Percentiles rank a stretch among this genome's conserved stretches.
Evolutionary conservation across 139 green algal species (phyloP).

Genomic region (Chlorella vulgaris): DNA sequence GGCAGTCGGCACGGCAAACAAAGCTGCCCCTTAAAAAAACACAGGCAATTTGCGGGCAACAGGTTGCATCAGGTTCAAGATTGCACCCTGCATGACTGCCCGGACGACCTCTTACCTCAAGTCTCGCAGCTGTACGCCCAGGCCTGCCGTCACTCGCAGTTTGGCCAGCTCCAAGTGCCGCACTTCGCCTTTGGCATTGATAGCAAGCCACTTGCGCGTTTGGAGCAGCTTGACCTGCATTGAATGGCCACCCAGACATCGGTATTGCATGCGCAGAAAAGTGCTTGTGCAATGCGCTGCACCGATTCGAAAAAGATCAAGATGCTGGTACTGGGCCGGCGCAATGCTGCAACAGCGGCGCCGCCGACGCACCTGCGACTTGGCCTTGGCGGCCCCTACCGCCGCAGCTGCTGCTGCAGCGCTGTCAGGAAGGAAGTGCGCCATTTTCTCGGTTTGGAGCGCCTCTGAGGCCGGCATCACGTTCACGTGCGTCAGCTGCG

Average conservation of each 20-base stretch:
- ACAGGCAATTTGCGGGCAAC: too few relatives aligned
- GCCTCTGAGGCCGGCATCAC: neutral
- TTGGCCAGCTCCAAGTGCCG: slow-evolving; percentile 38
- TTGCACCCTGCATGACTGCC: too few relatives aligned
- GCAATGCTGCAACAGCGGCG: neutral
- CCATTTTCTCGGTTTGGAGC: neutral
- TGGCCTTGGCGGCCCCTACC: slow-evolving; percentile 2
- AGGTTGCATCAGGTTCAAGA: too few relatives aligned
- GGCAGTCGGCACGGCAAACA: too few relatives aligned
- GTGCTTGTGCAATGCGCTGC: too few relatives aligned
- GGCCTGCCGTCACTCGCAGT: slow-evolving; percentile 24
- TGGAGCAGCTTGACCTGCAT: slow-evolving; percentile 3
- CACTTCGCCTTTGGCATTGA: slow-evolving; percentile 8
- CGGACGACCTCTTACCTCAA: slow-evolving; percentile 13
- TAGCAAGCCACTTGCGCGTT: slow-evolving; percentile 25
- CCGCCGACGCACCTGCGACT: neutral
- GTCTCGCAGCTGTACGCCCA: slow-evolving; percentile 49
- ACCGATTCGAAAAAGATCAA: too few relatives aligned
- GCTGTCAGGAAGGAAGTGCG: slow-evolving; percentile 12
- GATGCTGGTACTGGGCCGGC: too few relatives aligned
- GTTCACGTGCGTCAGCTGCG: neutral
- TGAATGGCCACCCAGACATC: neutral
- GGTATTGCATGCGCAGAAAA: too few relatives aligned
- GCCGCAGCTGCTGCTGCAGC: slow-evolving; percentile 5
- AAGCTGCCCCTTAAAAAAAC: too few relatives aligned